These are phyloP conservation scores for Ricinus communis DNA, from an alignment of 345 rosid genomes.

Conservation along the genomic window DNA sequence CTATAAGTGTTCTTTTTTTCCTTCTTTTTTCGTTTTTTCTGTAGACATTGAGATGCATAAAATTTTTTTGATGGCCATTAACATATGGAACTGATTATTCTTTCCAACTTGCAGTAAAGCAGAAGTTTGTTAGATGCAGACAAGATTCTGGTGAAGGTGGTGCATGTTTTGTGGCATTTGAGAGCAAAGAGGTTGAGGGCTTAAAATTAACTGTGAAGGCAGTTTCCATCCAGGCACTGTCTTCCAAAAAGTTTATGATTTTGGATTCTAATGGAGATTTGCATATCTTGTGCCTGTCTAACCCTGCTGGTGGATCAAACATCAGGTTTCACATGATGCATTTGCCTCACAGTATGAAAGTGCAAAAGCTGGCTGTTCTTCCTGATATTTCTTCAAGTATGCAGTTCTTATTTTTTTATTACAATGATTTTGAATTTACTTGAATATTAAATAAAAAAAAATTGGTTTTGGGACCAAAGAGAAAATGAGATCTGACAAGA, in stretches of 20 bases:
- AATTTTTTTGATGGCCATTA: constrained; percentile 6
- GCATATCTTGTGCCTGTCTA: constrained; percentile 50
- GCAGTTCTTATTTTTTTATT: constrained; percentile 19
- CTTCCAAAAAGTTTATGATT: constrained; percentile 51
- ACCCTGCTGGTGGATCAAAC: constrained; percentile 35
- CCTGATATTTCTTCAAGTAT: constrained; percentile 67
- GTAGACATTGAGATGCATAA: constrained; percentile 4
- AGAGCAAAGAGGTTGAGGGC: constrained; percentile 31
- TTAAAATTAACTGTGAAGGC: constrained; percentile 45
- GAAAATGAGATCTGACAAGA: not conserved
- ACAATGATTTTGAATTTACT: constrained; percentile 4
- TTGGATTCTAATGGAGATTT: constrained; percentile 64
- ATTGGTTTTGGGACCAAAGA: not conserved
- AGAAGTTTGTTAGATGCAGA: constrained; percentile 44
- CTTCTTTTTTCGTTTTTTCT: no score
- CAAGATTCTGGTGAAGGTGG: constrained; percentile 44
- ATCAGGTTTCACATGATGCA: constrained; percentile 45
- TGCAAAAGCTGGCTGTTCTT: constrained; percentile 62
- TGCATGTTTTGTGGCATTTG: constrained; percentile 50
- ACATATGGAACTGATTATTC: constrained; percentile 16
- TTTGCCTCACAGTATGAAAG: constrained; percentile 59
- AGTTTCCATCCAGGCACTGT: constrained; percentile 56
- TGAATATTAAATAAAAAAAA: constrained; percentile 3
- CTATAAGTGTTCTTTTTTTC: not conserved
- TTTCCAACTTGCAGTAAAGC: constrained; percentile 52